These are phyloP conservation scores for Mucor piriformis DNA, from an alignment of 371 early-diverging fungal genomes.

Conservation along the genomic window DNA sequence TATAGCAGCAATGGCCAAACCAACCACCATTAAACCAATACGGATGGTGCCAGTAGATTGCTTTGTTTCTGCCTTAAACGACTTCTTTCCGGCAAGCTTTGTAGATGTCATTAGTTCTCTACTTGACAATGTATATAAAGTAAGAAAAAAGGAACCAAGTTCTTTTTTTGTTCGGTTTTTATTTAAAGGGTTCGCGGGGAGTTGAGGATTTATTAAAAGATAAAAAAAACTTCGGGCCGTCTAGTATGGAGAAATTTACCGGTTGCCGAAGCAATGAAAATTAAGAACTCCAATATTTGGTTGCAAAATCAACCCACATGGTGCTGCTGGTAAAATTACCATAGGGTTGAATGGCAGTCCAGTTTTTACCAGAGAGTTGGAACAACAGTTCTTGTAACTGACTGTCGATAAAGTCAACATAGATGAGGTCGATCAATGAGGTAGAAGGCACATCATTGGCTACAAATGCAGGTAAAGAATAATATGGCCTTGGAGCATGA, in stretches of 20 bases:
- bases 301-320: conserved; percentile 17
- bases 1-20: conserved; percentile 1
- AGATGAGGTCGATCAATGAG: conserved; percentile 32
- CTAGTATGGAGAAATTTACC: neutral
- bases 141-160: too few relatives aligned
- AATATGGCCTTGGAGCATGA: conserved; percentile 40
- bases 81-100: neutral
- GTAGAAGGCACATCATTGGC: conserved; percentile 30
- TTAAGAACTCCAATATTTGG: conserved; percentile 8
- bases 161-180: too few relatives aligned
- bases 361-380: conserved; percentile 8
- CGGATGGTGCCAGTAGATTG: conserved; percentile 8
- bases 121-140: too few relatives aligned
- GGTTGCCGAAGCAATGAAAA: neutral
- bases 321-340: conserved; percentile 9
- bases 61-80: conserved; percentile 9
- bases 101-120: too few relatives aligned
- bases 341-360: conserved; percentile 10
- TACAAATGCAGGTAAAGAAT: conserved; percentile 45
- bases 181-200: too few relatives aligned
- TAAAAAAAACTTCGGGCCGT: conserved; percentile 1
- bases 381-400: conserved; percentile 5
- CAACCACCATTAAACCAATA: conserved; percentile 10
- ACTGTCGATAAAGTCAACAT: conserved; percentile 37
- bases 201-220: neutral